A percentile compares a stretch with the other conserved stretches of the same genome.
phyloP scores from a whole-genome alignment of 176 grass and related monocot species.

The Echinochloa phyllopogon region DNA sequence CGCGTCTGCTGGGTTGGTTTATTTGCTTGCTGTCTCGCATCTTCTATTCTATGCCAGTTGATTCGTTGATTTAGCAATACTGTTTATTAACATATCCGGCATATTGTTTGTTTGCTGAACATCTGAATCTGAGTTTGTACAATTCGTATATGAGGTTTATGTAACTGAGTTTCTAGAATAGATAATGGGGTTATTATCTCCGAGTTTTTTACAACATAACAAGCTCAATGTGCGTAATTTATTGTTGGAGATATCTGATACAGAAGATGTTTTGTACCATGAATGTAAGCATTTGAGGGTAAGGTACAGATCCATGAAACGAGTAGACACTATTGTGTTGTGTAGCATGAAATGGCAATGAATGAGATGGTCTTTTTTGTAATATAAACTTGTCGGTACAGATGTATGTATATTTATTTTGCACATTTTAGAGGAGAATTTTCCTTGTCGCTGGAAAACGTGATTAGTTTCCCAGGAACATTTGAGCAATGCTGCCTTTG shows the following conservation, averaged over 20 bases:
- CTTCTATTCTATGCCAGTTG: not conserved
- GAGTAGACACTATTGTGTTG: not conserved
- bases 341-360: constrained; percentile 2
- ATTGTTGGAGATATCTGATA: not conserved
- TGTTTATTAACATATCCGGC: not conserved
- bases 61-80: not conserved
- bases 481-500: not conserved
- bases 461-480: not conserved
- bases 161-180: not conserved
- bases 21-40: not conserved
- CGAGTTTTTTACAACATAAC: not conserved
- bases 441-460: not conserved
- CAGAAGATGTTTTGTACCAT: not conserved
- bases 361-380: not conserved
- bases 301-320: not conserved
- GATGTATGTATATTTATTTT: not conserved
- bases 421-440: not conserved
- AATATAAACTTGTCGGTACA: not conserved
- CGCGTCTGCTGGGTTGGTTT: not conserved
- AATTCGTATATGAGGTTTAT: not conserved
- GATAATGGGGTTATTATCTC: not conserved
- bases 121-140: not conserved
- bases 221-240: not conserved
- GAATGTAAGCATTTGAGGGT: not conserved
- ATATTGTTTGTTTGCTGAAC: not conserved